Percentiles rank a stretch among this genome's conserved stretches.
phyloP scores from a whole-genome alignment of 495 filamentous ascomycete species.

The Filosporella fistucella region DNA sequence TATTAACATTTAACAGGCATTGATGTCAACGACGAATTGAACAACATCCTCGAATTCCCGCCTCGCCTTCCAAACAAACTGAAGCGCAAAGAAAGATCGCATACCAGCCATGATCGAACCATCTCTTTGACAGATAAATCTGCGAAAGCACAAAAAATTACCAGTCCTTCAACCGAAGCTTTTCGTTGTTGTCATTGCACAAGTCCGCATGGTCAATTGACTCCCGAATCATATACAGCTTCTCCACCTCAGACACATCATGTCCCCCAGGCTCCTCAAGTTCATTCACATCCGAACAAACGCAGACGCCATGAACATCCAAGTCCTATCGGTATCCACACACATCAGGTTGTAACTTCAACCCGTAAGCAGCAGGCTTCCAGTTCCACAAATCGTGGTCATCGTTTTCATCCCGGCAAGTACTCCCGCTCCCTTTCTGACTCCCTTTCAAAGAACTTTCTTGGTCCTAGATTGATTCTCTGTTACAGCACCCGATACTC shows the following conservation, averaged over 20 bases:
- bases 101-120: neutral
- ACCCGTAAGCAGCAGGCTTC: neutral
- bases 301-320: neutral
- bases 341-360: neutral
- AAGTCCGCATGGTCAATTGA: neutral
- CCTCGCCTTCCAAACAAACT: neutral
- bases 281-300: no score
- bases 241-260: neutral
- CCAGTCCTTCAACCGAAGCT: neutral
- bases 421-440: slow-evolving; percentile 2
- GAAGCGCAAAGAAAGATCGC: neutral
- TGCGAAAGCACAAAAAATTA: neutral
- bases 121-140: neutral
- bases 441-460: slow-evolving; percentile 12
- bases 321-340: neutral
- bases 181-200: neutral
- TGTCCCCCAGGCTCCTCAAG: no score
- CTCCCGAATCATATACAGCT: neutral
- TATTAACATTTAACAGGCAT: slow-evolving; percentile 7
- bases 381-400: neutral
- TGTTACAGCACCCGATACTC: no score
- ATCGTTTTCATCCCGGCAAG: slow-evolving; percentile 13
- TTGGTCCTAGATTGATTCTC: slow-evolving; percentile 19
- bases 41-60: neutral
- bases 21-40: slow-evolving; percentile 13